A percentile compares a stretch with the other conserved stretches of the same genome.
Evolutionary conservation across 2,329 filamentous ascomycete species (phyloP).

Genomic region (Aspergillus felis): DNA sequence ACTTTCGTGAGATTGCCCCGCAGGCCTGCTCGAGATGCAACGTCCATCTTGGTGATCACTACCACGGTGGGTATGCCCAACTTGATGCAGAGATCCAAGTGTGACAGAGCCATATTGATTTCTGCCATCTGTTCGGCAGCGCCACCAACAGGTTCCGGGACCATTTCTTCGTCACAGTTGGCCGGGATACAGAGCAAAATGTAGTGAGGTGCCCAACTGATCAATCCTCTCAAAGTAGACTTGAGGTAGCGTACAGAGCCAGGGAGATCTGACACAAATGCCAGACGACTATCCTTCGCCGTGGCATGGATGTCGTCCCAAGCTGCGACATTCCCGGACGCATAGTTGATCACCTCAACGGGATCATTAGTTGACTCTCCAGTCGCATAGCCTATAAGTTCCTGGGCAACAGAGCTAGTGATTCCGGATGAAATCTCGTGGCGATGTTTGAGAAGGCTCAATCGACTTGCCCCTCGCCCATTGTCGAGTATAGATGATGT

Average conservation of each 20-base stretch:
- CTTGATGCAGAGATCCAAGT: constrained; percentile 81
- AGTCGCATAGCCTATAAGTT: constrained; percentile 76
- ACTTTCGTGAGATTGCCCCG: constrained; percentile 68
- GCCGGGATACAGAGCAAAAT: constrained; percentile 82
- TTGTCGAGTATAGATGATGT: constrained; percentile 88
- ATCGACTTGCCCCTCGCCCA: constrained; percentile 80
- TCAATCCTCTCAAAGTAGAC: constrained; percentile 81
- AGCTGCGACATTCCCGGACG: constrained; percentile 77
- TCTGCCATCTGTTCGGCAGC: constrained; percentile 41
- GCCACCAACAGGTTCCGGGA: constrained; percentile 13
- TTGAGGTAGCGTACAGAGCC: constrained; percentile 85
- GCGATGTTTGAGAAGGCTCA: constrained; percentile 84
- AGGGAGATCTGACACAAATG: constrained; percentile 87
- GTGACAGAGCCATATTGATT: constrained; percentile 70
- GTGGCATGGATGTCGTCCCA: constrained; percentile 92
- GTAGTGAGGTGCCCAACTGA: constrained; percentile 96
- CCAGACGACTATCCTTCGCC: constrained; percentile 67
- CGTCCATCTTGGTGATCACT: constrained; percentile 84
- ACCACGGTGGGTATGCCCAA: constrained; percentile 73
- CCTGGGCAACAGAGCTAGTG: constrained; percentile 91
- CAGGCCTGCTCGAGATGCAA: constrained; percentile 70
- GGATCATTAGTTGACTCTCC: constrained; percentile 21
- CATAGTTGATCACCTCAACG: constrained; percentile 70
- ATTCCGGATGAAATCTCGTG: constrained; percentile 90
- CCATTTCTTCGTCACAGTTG: constrained; percentile 58